Evolutionary conservation across 805 yeast species (phyloP).

Genomic region (Teunomyces atbi): DNA sequence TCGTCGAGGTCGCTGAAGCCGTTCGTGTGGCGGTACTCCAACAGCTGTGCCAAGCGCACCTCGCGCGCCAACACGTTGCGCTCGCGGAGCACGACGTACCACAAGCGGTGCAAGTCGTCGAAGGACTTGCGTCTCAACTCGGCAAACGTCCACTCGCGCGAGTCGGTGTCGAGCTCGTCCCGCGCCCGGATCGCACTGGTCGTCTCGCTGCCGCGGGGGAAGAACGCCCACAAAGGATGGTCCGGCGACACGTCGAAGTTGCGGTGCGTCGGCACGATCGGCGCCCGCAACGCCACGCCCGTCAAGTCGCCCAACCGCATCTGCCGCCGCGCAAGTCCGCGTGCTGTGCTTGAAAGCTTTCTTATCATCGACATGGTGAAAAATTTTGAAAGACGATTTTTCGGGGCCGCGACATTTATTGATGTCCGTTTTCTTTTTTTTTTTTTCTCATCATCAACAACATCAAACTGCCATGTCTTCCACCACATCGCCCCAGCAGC

Average conservation of each 20-base stretch:
- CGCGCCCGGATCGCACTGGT: conserved; percentile 55
- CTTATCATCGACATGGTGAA: conserved; percentile 7
- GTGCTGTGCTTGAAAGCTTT: conserved; percentile 5
- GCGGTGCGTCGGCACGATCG: conserved; percentile 78
- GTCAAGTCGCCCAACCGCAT: conserved; percentile 25
- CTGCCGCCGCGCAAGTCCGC: conserved; percentile 14
- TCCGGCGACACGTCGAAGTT: conserved; percentile 73
- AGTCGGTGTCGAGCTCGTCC: conserved; percentile 49
- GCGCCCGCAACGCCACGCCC: conserved; percentile 61
- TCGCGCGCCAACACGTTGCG: conserved; percentile 79
- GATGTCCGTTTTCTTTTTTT: not conserved
- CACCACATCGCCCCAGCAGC: conserved; percentile 36
- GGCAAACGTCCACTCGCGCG: conserved; percentile 83
- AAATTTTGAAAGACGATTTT: too few species aligned
- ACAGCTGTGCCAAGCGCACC: conserved; percentile 49
- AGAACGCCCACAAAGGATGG: conserved; percentile 96
- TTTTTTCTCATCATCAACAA: not conserved
- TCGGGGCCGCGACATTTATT: conserved; percentile 7
- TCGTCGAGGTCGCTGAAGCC: conserved; percentile 40
- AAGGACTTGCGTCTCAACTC: conserved; percentile 89
- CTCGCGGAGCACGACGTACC: conserved; percentile 86
- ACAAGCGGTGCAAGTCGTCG: conserved; percentile 85
- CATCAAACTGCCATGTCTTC: not conserved
- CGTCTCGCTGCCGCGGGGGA: conserved; percentile 51
- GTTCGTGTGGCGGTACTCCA: conserved; percentile 27